Percentiles rank a stretch among this genome's conserved stretches.
These are phyloP conservation scores for Botryotinia convoluta DNA, from an alignment of 2,329 filamentous ascomycete species.

Conservation along the genomic window DNA sequence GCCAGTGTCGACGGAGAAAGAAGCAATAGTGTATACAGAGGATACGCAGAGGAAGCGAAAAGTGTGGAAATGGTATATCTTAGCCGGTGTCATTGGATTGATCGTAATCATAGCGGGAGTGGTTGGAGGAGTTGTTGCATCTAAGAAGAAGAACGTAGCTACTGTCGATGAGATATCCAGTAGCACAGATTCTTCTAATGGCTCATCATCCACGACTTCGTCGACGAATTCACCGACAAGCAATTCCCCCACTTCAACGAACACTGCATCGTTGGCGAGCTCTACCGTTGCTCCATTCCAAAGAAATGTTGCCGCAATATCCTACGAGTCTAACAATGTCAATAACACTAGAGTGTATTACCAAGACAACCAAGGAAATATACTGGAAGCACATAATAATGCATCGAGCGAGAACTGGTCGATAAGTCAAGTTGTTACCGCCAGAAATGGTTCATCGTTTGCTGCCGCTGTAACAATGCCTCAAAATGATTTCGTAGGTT, in stretches of 20 bases:
- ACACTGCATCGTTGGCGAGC: background rate
- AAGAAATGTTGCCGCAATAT: constrained; percentile 24
- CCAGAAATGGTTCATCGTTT: constrained; percentile 21
- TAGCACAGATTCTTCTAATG: background rate
- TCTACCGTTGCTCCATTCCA: constrained; percentile 4
- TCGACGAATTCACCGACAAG: background rate
- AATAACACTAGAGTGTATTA: constrained; percentile 25
- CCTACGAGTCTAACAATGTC: constrained; percentile 16
- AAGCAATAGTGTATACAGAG: background rate
- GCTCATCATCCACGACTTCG: background rate
- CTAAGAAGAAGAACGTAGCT: background rate
- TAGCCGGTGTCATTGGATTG: background rate
- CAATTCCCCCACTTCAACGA: background rate
- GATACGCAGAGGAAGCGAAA: background rate
- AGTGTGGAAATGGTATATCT: constrained; percentile 6
- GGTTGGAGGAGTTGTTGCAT: background rate
- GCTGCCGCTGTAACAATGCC: constrained; percentile 24
- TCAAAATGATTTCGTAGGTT: constrained; percentile 14
- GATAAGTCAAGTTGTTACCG: constrained; percentile 17
- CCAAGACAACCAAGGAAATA: constrained; percentile 20
- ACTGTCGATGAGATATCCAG: background rate
- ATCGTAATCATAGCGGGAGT: background rate
- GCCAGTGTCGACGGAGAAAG: background rate
- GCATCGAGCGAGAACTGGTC: constrained; percentile 19
- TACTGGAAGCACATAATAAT: constrained; percentile 22